Percentiles rank a stretch among this genome's conserved stretches.
Conservation (phyloP, 2,329 filamentous ascomycete genomes). For the Fusarium decemcellulare region DNA sequence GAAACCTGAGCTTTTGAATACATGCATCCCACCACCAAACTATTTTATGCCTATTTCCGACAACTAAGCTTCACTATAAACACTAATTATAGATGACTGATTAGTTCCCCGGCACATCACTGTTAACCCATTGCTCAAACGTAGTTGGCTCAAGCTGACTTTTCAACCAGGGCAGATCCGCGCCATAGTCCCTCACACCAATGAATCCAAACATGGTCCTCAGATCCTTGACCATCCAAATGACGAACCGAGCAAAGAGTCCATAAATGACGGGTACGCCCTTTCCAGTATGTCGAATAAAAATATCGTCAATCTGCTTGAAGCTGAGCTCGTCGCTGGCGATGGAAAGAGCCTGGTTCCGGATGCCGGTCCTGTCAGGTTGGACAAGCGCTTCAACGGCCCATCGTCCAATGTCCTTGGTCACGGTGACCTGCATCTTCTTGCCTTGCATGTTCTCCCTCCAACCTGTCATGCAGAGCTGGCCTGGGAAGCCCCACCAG, state of each 20-base stretch:
- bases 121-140: slow-evolving; percentile 39
- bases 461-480: slow-evolving; percentile 47
- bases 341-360: slow-evolving; percentile 43
- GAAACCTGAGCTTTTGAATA: too few relatives aligned
- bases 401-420: slow-evolving; percentile 46
- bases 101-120: slow-evolving; percentile 16
- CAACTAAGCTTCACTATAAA: too few relatives aligned
- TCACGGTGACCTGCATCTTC: slow-evolving; percentile 44
- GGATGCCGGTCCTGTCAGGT: slow-evolving; percentile 31
- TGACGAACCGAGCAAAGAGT: slow-evolving; percentile 33
- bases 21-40: too few relatives aligned
- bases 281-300: slow-evolving; percentile 36
- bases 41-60: too few relatives aligned
- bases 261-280: slow-evolving; percentile 41
- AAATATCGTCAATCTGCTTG: slow-evolving; percentile 36
- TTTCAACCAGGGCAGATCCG: slow-evolving; percentile 37
- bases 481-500: slow-evolving; percentile 43
- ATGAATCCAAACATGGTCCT: slow-evolving; percentile 44
- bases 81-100: not conserved
- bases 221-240: slow-evolving; percentile 41
- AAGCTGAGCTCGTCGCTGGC: slow-evolving; percentile 46
- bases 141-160: slow-evolving; percentile 38
- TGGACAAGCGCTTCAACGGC: slow-evolving; percentile 33
- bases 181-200: slow-evolving; percentile 38
- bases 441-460: slow-evolving; percentile 45